Percentiles rank a stretch among this genome's conserved stretches.
Conservation (phyloP, 2,329 filamentous ascomycete species). For the Fusarium guadeloupense region DNA sequence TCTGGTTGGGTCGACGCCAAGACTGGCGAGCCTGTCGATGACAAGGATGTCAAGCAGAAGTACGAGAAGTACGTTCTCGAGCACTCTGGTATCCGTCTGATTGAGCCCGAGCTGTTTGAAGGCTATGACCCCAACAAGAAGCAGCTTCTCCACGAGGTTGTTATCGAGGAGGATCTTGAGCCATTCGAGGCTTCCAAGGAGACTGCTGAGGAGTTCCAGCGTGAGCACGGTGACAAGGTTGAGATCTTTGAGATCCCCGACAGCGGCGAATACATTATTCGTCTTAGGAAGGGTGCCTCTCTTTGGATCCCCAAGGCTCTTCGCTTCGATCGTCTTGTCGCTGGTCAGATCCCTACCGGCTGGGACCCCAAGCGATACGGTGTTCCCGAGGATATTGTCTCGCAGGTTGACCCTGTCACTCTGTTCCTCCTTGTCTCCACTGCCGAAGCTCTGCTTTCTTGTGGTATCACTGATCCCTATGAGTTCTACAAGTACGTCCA, state of each 20-base stretch:
- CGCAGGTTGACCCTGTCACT: constrained; percentile 95
- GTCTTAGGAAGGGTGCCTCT: constrained; percentile 93
- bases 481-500: constrained; percentile 99
- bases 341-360: constrained; percentile 94
- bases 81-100: constrained; percentile 95
- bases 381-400: constrained; percentile 96
- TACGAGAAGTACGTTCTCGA: constrained; percentile 98
- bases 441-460: constrained; percentile 87
- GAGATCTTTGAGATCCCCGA: constrained; percentile 96
- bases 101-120: constrained; percentile 95
- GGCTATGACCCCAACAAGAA: constrained; percentile 99
- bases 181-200: constrained; percentile 98
- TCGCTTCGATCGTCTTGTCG: constrained; percentile 95
- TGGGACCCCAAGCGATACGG: constrained; percentile 98
- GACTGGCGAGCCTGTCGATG: constrained; percentile 92
- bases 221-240: constrained; percentile 96
- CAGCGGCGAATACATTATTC: constrained; percentile 92
- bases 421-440: constrained; percentile 95
- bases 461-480: constrained; percentile 97
- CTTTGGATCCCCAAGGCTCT: constrained; percentile 97
- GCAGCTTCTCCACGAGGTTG: constrained; percentile 96
- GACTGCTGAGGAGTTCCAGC: constrained; percentile 95
- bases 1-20: constrained; percentile 97
- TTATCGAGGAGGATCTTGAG: constrained; percentile 96
- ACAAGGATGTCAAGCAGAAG: constrained; percentile 97